phyloP scores from a whole-genome alignment of 2,329 filamentous ascomycete genomes.

The Diaporthe ampelina region DNA sequence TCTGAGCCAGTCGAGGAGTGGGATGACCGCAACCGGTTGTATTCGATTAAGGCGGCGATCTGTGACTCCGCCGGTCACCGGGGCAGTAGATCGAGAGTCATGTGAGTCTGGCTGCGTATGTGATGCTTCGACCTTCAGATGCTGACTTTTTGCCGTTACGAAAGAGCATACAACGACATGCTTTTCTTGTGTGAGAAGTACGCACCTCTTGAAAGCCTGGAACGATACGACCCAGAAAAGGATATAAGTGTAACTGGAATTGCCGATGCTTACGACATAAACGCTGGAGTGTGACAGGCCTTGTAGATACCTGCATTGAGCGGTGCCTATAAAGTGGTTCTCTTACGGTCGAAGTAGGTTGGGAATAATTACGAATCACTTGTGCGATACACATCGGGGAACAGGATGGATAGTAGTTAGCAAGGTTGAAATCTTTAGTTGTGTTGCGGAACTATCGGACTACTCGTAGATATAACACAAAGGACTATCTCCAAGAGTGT shows the following conservation, averaged over 20 bases:
- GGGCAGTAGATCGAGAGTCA: slow-evolving; percentile 17
- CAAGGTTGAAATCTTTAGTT: too few species aligned
- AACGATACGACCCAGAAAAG: neutral
- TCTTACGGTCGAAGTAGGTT: neutral
- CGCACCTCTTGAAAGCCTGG: neutral
- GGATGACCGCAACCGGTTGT: slow-evolving; percentile 26
- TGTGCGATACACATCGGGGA: neutral
- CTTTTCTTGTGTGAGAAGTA: slow-evolving; percentile 22
- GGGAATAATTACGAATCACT: rapidly evolving
- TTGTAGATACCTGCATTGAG: neutral
- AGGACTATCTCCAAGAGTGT: slow-evolving; percentile 19
- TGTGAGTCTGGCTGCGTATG: neutral
- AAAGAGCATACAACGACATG: slow-evolving; percentile 18
- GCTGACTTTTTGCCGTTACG: neutral
- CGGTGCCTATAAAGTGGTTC: too few species aligned
- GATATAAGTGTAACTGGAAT: slow-evolving; percentile 9
- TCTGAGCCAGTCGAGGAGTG: slow-evolving; percentile 30
- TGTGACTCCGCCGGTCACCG: slow-evolving; percentile 16
- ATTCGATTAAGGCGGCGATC: slow-evolving; percentile 19
- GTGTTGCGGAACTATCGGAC: too few species aligned
- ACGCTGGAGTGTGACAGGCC: neutral
- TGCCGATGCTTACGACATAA: neutral
- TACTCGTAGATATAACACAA: slow-evolving; percentile 18
- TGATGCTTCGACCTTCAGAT: rapidly evolving
- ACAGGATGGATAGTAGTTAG: neutral